Base-by-base conservation (phyloP, 108 stramenopile genomes). In the Stephanodiscus triporus region DNA sequence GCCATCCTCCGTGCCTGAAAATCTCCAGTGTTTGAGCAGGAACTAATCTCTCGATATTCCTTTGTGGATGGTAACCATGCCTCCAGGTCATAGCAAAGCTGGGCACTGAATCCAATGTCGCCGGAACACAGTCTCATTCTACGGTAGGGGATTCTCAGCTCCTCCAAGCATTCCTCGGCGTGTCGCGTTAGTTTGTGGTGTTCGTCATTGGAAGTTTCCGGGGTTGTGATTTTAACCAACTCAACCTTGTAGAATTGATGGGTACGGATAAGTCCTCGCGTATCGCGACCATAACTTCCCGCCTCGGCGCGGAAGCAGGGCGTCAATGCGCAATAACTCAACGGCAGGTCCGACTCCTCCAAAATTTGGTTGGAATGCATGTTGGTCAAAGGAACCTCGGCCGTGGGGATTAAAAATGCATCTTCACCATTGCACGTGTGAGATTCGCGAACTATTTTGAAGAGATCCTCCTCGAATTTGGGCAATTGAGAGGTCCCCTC, bases 191-290 rank as follows among this genome's bases (percentile, higher is more conserved):
- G 77, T 29, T 73, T 70, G 62, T 98, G 95, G 75, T 98, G 97
- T 72, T 97, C 90, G 16, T 79, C 91, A 45, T 78, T 83, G 42
- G 91, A 91, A 3, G 85, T 76, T 37, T 90, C 88, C 27, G 96
- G 85, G 22, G 87, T 87, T 13, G 91, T 95, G 66, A 99, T 89
- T 58, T 97, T 95, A 37, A 98, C 97, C 73, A 99, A 71, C 82
- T 99, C 99, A 10, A 98, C 99, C 91, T 99, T 99, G 55, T 85
- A 85, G 63, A 99, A 98, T 85, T 99, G 99, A 77, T 99, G 99
- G 36, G 96, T 95, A 3, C 99, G 95, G 61, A 98, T 95, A 64
- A 99, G 76, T 17, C 99, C 99, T 36, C 94, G 88, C 27, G 97
- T 96, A 73, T 98, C 97, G 16, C 96, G 76, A 0, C 99, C 99